Evolutionary conservation across 1,139 yeast genomes (phyloP).

Genomic region (Protomyces inouyei): DNA sequence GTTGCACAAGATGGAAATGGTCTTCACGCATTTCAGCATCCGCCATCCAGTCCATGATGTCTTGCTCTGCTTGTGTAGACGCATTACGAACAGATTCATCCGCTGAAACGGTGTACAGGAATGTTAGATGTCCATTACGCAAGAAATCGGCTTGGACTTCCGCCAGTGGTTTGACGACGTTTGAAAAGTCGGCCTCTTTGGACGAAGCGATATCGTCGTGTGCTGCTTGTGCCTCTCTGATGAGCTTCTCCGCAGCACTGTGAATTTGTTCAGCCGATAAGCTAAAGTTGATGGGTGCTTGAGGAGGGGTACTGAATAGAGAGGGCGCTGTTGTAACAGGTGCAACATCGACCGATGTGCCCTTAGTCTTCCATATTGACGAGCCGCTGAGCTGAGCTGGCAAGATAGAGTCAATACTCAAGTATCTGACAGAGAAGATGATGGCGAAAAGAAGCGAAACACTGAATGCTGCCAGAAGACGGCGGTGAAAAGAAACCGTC

Average conservation of each 20-base stretch:
- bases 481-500: background rate
- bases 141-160: background rate
- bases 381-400: background rate
- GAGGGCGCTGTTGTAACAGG: background rate
- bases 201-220: constrained; percentile 54
- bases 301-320: background rate
- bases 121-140: constrained; percentile 50
- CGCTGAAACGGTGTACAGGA: constrained; percentile 65
- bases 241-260: no score
- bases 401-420: no score
- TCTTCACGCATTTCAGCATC: constrained; percentile 66
- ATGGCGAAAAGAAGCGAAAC: background rate
- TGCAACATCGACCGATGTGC: background rate
- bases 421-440: background rate
- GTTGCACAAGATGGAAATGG: constrained; percentile 47
- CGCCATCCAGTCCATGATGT: constrained; percentile 50
- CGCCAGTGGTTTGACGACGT: constrained; percentile 52
- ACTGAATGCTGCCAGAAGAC: background rate
- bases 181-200: constrained; percentile 52
- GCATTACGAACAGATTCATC: constrained; percentile 64
- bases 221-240: background rate
- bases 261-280: background rate
- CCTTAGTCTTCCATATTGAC: background rate
- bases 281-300: background rate
- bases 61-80: constrained; percentile 57